A percentile compares a stretch with the other conserved stretches of the same genome.
These are phyloP conservation scores for Cryptococcus hybrid DNA, from an alignment of 1,284 basidiomycete genomes.

Conservation along the genomic window DNA sequence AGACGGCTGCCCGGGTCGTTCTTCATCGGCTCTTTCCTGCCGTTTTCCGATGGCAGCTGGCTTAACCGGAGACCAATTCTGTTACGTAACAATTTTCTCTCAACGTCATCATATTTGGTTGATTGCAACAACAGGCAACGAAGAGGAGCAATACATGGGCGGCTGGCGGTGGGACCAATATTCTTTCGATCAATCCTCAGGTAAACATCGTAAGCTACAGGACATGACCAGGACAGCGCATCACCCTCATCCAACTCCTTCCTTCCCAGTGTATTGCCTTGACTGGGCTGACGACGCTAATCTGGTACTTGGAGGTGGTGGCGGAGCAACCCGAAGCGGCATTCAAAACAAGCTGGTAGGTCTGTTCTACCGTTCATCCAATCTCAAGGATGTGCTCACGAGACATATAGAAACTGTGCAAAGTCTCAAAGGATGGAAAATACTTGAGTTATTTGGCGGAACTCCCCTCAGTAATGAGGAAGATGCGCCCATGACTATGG, in stretches of 20 bases:
- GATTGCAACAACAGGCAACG: too few relatives aligned
- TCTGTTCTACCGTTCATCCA: conserved; percentile 10
- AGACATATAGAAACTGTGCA: conserved; percentile 55
- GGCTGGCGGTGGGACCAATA: neutral
- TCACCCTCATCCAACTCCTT: conserved; percentile 66
- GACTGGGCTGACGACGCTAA: conserved; percentile 71
- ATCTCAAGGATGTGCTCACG: neutral
- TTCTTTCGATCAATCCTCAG: neutral
- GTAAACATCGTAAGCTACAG: neutral
- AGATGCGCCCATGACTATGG: conserved; percentile 93
- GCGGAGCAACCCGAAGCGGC: conserved; percentile 73
- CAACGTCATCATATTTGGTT: too few relatives aligned
- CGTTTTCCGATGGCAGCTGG: neutral
- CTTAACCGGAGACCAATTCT: neutral
- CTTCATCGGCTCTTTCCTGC: conserved; percentile 1
- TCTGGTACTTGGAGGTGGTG: conserved; percentile 87
- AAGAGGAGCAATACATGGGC: too few relatives aligned
- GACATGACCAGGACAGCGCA: conserved; percentile 72
- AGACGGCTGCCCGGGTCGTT: neutral
- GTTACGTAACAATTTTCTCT: conserved; percentile 6
- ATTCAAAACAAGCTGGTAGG: conserved; percentile 89
- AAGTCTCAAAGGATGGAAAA: conserved; percentile 59
- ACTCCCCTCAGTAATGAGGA: conserved; percentile 70
- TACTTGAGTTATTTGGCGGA: conserved; percentile 64
- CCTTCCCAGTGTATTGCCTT: conserved; percentile 83